Evolutionary conservation across 2,329 filamentous ascomycete genomes (phyloP), one percentile per base, ranked within the genome.

Genomic region (Phaeosphaeria sp.): DNA sequence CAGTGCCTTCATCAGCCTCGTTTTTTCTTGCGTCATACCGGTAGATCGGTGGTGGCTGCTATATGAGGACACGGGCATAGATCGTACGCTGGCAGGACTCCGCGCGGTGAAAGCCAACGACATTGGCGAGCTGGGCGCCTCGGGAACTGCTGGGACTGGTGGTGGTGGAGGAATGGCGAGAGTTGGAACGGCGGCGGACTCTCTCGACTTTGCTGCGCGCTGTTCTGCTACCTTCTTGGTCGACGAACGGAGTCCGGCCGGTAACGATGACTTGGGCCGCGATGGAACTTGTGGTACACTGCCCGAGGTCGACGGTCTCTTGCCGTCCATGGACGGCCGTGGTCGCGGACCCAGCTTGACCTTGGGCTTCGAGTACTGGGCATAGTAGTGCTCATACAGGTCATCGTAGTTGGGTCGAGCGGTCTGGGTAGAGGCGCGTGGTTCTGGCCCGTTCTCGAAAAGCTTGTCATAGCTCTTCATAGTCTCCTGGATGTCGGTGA

Each of bases 1-100:
- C 79, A 97, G 85, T 7, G 95, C 95, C 80, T 96, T 97, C 91
- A 97, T 93, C 62, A 99, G 82, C 54, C 95, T 86, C 59, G 91
- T 88, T 80, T 96, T 98, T 76, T 99, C 95, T 0, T 92, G 91
- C 1, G 92, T 92, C 69, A 96, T 90, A n/a, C 81, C 79, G 11
- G 75, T 82, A 68, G 76, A 79, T 72, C 64, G 81, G 72, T 68
- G 59, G 69, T 68, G 65, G 53, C 68, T 67, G 52, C 62, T 70
- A 51, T 71, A 72, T 62, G 51, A 71, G 50, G 74, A 72, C 22
- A 80, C 73, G 44, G 82, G 77, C 66, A 83, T 72, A 15, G 82
- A 80, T 54, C 81, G 77, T 36, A 77, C 72, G 55, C 75, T 78
- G 17, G 67, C 69, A 5, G 80, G 76, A 46, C 77, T 73, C 46